Evolutionary conservation across 2,329 filamentous ascomycete species (phyloP), one percentile per base, ranked within the genome.

Genomic region (Calcarisporium arbuscula): DNA sequence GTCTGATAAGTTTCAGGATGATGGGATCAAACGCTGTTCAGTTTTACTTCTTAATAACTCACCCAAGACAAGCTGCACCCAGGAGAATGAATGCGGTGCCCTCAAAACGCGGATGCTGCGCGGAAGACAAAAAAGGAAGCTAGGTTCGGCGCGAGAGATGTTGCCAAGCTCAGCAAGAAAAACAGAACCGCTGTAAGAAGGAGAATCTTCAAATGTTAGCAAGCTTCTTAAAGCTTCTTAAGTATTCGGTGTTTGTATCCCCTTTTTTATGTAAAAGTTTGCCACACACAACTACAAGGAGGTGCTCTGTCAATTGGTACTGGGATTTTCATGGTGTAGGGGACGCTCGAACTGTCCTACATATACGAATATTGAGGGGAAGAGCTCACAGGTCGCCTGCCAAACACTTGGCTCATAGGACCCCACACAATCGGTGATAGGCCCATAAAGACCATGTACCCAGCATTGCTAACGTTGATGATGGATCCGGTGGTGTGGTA

Each of bases 361-460:
- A n/a, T n/a, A n/a, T n/a, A n/a, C n/a, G n/a, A n/a, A n/a, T n/a
- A n/a, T n/a, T n/a, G n/a, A n/a, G n/a, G n/a, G n/a, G n/a, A n/a
- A n/a, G n/a, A n/a, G 57, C 72, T 52, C 49, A 80, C 76, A 36
- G 64, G 61, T 47, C 74, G 61, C 37, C 77, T 66, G 10, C 77
- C 77, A 47, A 75, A 79, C 0, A 81, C 69, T 44, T 80, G 74
- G 43, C 80, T 83, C 39, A 85, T 61, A 0, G 84, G 84, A 0
- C 83, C 82, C 72, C 81, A 89, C 35, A 88, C 71, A 8, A 79
- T 70, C 2, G 82, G 77, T 11, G 71, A 74, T 5, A 85, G 36
- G 0, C 80, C 83, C 82, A 88, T 89, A 46, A 81, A 78, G 5
- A 80, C 56, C 64, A 86, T 71, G 46, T 85, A 86, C n/a, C 82